Evolutionary conservation across 768 basidiomycete species (phyloP).

Genomic region (Tulasnella sp.): DNA sequence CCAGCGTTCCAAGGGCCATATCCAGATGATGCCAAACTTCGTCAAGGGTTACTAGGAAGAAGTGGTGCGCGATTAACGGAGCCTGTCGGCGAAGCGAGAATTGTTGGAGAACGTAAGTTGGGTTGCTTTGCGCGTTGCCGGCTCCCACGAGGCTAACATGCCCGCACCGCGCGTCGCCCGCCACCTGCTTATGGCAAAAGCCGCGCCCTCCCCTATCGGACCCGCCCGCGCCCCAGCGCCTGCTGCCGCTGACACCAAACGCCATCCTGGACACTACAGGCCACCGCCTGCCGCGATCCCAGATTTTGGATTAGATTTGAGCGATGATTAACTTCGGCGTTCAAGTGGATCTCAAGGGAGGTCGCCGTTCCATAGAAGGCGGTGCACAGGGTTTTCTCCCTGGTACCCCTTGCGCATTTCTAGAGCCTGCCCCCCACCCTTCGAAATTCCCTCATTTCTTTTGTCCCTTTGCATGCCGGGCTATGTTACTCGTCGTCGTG

Average conservation of each 20-base stretch:
- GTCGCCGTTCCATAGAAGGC: no score
- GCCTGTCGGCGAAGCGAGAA: conserved; percentile 75
- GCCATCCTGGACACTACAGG: conserved; percentile 58
- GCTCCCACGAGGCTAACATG: not conserved
- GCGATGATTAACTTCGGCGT: conserved; percentile 35
- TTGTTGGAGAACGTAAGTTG: conserved; percentile 68
- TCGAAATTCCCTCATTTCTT: no score
- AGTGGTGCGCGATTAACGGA: conserved; percentile 75
- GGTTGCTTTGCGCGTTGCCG: not conserved
- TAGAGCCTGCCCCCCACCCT: no score
- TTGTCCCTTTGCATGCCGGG: no score
- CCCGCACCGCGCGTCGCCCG: no score
- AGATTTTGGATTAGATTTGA: conserved; percentile 75
- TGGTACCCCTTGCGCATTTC: no score
- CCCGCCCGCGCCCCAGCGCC: conserved; percentile 52
- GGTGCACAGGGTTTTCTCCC: no score
- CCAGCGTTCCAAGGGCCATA: conserved; percentile 86
- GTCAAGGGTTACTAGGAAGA: conserved; percentile 56
- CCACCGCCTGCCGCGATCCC: conserved; percentile 47
- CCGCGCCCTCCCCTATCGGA: not conserved
- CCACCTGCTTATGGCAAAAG: not conserved
- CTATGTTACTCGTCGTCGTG: no score
- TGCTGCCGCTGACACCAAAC: conserved; percentile 50
- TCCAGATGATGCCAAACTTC: conserved; percentile 89
- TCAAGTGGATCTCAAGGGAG: not conserved